Percentiles rank a stretch among this genome's conserved stretches.
These are phyloP conservation scores for Pythium insidiosum DNA, from an alignment of 352 stramenopile genomes.

Conservation along the genomic window DNA sequence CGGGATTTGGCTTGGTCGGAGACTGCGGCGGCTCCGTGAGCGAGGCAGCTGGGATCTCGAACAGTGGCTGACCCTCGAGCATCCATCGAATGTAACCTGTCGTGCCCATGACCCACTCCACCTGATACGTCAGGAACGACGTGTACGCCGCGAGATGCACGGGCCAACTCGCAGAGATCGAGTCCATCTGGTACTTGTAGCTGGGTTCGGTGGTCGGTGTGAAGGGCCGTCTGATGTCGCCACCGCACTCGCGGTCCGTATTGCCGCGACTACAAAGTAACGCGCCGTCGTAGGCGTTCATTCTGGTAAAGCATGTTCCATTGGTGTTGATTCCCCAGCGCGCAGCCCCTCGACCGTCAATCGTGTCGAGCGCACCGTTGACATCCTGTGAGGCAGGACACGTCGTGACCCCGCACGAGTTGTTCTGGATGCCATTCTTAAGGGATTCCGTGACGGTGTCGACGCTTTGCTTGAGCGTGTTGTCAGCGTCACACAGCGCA, in stretches of 20 bases:
- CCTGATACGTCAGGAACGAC: constrained; percentile 39
- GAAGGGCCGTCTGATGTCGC: too few species aligned
- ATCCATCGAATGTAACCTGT: constrained; percentile 54
- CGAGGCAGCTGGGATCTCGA: constrained; percentile 42
- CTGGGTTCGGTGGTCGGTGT: background rate
- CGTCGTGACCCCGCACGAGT: constrained; percentile 27
- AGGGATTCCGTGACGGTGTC: constrained; percentile 17
- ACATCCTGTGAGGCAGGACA: constrained; percentile 41
- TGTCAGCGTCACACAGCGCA: constrained; percentile 17
- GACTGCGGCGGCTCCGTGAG: constrained; percentile 36
- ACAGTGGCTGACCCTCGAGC: constrained; percentile 34
- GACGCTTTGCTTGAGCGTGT: constrained; percentile 15
- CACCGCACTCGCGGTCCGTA: constrained; percentile 6
- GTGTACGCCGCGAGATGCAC: constrained; percentile 46
- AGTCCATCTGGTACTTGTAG: constrained; percentile 52
- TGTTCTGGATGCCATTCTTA: constrained; percentile 28
- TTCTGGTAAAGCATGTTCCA: constrained; percentile 49
- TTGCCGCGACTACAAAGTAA: constrained; percentile 48
- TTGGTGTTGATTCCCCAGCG: constrained; percentile 64
- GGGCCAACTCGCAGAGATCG: constrained; percentile 54
- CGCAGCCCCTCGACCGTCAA: constrained; percentile 13
- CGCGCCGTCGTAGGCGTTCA: constrained; percentile 44
- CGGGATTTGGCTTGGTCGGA: constrained; percentile 28
- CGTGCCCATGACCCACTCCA: constrained; percentile 47
- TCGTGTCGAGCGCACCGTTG: constrained; percentile 26